Evolutionary conservation across 441 rosid genomes (phyloP).

Genomic region (Flueggea neowawraea): DNA sequence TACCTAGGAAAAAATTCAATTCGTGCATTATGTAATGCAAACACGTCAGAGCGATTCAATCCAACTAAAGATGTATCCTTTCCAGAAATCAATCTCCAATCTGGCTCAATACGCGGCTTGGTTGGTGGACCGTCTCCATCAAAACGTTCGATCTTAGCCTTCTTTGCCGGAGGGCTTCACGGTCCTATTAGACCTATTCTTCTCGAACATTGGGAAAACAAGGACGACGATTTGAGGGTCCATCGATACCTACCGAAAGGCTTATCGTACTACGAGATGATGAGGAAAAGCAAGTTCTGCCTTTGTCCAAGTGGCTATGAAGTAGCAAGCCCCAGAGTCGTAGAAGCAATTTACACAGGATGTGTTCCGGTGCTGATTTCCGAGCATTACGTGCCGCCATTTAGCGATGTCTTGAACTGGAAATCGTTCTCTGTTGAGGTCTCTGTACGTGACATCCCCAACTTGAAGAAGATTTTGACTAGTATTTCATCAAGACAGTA

Average conservation of each 20-base stretch:
- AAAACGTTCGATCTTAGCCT: slow-evolving; percentile 65
- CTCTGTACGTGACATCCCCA: slow-evolving; percentile 62
- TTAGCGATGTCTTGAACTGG: slow-evolving; percentile 85
- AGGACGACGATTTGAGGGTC: slow-evolving; percentile 64
- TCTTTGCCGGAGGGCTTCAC: slow-evolving; percentile 94
- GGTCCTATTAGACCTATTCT: slow-evolving; percentile 85
- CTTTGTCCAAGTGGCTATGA: slow-evolving; percentile 92
- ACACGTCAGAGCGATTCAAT: slow-evolving; percentile 82
- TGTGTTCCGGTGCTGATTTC: slow-evolving; percentile 87
- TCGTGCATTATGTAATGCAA: slow-evolving; percentile 87
- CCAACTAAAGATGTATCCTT: slow-evolving; percentile 78
- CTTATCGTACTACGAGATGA: slow-evolving; percentile 60
- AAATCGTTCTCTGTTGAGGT: slow-evolving; percentile 65
- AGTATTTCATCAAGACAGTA: slow-evolving; percentile 72
- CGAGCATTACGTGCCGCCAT: slow-evolving; percentile 76
- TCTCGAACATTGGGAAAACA: slow-evolving; percentile 83
- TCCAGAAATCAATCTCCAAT: slow-evolving; percentile 75
- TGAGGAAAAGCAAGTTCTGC: slow-evolving; percentile 78
- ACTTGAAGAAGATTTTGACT: slow-evolving; percentile 57
- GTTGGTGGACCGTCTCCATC: slow-evolving; percentile 88
- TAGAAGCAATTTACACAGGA: slow-evolving; percentile 78
- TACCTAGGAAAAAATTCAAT: slow-evolving; percentile 62
- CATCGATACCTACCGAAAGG: slow-evolving; percentile 77
- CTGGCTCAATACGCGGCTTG: slow-evolving; percentile 49
- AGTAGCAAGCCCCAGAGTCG: slow-evolving; percentile 88